Evolutionary conservation across 73 alveolate species (phyloP).

Genomic region (Paramecium primaurelia): DNA sequence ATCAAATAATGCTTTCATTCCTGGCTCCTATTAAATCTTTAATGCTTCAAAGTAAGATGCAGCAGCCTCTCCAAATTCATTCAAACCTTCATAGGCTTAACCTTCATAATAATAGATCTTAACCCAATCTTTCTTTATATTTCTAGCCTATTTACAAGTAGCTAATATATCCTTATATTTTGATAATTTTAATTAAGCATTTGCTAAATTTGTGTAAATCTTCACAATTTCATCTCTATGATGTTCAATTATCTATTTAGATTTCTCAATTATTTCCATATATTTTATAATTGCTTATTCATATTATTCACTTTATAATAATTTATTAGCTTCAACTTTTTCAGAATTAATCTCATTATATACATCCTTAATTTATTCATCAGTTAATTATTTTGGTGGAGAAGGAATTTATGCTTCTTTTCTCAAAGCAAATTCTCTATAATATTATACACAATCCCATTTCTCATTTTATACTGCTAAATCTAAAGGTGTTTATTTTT

Average conservation of each 20-base stretch:
- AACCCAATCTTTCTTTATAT: slow-evolving; percentile 33
- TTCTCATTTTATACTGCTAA: slow-evolving; percentile 39
- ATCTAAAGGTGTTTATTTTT: slow-evolving; percentile 31
- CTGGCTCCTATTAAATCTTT: slow-evolving; percentile 5
- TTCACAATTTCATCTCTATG: neutral
- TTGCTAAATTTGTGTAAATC: slow-evolving; percentile 46
- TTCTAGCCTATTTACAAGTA: slow-evolving; percentile 17
- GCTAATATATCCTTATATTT: slow-evolving; percentile 20
- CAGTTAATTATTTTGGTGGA: neutral
- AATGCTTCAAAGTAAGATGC: slow-evolving; percentile 54
- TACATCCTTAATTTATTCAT: neutral
- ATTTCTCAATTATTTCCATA: neutral
- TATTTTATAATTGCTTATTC: neutral
- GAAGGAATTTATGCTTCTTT: neutral
- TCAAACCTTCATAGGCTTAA: slow-evolving; percentile 40
- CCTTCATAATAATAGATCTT: slow-evolving; percentile 54
- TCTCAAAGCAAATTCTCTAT: neutral
- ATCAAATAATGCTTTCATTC: slow-evolving; percentile 40
- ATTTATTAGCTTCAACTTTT: neutral
- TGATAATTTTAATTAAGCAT: neutral
- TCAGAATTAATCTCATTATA: neutral
- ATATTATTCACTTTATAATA: neutral
- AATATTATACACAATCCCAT: slow-evolving; percentile 19
- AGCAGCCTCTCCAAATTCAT: slow-evolving; percentile 57
- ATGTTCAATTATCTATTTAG: neutral